phyloP scores from a whole-genome alignment of 2,329 filamentous ascomycete genomes.

The Hypoxylon rubiginosum region DNA sequence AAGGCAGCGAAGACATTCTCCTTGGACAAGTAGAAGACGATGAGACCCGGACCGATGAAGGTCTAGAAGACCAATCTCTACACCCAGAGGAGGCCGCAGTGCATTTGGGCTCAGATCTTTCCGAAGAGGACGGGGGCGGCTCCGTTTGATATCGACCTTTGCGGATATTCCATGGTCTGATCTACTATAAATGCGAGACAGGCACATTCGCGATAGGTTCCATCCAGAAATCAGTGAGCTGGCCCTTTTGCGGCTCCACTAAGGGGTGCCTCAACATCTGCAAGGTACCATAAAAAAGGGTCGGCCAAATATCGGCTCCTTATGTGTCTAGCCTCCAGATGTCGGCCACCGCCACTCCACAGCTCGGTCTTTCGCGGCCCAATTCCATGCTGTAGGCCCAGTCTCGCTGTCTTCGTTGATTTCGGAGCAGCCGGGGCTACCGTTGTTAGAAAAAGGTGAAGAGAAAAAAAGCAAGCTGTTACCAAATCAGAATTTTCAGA shows the following conservation, averaged over 20 bases:
- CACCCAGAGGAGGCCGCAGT: constrained; percentile 24
- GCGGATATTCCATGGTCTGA: constrained; percentile 25
- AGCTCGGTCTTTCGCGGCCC: constrained; percentile 46
- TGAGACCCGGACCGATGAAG: constrained; percentile 55
- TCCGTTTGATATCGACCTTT: constrained; percentile 31
- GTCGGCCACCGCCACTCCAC: constrained; percentile 44
- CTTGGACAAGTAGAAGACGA: constrained; percentile 62
- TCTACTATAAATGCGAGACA: constrained; percentile 28
- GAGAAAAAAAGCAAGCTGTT: constrained; percentile 16
- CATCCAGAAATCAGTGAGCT: constrained; percentile 23
- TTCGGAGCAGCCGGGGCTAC: constrained; percentile 30
- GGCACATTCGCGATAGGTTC: constrained; percentile 28
- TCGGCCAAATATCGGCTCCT: constrained; percentile 48
- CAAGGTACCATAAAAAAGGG: constrained; percentile 37
- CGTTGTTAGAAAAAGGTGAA: constrained; percentile 18
- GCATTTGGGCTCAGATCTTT: constrained; percentile 32
- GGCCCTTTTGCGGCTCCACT: constrained; percentile 32
- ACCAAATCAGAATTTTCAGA: constrained; percentile 30
- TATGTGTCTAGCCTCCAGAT: constrained; percentile 37
- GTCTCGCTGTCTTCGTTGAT: constrained; percentile 12
- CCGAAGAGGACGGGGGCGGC: constrained; percentile 25
- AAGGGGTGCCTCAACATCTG: constrained; percentile 25
- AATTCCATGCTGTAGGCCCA: constrained; percentile 37
- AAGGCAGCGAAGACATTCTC: constrained; percentile 75
- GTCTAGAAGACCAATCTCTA: constrained; percentile 34